Evolutionary conservation across 345 rosid species (phyloP), one percentile per base, ranked within the genome.

Genomic region (Eucalyptus paniculata): DNA sequence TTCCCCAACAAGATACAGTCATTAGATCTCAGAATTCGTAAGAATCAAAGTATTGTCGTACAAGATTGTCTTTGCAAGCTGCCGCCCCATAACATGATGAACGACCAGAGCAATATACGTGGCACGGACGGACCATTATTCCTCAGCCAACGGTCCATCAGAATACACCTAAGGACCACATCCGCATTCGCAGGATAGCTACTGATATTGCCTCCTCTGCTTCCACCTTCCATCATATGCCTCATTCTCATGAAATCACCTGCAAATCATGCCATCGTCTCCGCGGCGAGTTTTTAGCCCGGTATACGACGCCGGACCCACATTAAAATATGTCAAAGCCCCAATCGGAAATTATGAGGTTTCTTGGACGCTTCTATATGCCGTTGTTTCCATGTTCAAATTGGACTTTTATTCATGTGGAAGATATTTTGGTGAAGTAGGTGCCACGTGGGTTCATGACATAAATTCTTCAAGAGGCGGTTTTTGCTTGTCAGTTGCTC

Each of bases 111-210:
- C 21, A 51, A 51, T 6, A 50, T 50, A 50, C 8, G 54, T 1
- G 54, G 54, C 54, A 0, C 8, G 21, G 21, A 0, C 1, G 54
- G 54, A 54, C 11, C 58, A 54, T 0, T 0, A 7, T 21, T 54
- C 58, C 58, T 54, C 5, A 54, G 58, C 58, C 14, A 24, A 26
- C n/a, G 65, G 0, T 58, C 65, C 30, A 58, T 58, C 14, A 0
- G 7, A 26, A 58, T 1, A 24, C 30, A 5, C 30, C 58, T 26
- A 9, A 24, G 13, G 30, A 58, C 62, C 62, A 10, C 62, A 5
- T 10, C 30, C 7, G 1, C 65, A 2, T 5, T 58, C 65, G 30
- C 15, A 12, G 65, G n/a, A 58, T 58, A 58, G 65, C 65, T 11
- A 58, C 65, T 58, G 65, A 24, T 26, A 58, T 58, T 6, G 65